These are phyloP conservation scores for Diaporthe nobilis DNA, from an alignment of 2,329 filamentous ascomycete genomes.

Conservation along the genomic window DNA sequence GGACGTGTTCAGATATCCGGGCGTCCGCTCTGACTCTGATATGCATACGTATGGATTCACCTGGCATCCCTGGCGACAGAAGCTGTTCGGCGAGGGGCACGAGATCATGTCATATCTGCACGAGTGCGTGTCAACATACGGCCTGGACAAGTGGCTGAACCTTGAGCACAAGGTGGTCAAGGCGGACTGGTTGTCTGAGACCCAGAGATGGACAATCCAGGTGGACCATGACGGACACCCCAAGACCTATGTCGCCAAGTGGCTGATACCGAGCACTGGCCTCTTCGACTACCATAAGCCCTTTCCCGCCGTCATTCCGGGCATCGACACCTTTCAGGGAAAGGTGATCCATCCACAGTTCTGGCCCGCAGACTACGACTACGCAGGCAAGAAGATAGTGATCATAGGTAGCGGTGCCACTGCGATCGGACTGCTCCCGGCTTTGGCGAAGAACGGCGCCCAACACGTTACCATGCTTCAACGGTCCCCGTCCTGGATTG, in stretches of 20 bases:
- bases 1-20: constrained; percentile 73
- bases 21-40: constrained; percentile 76
- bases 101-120: constrained; percentile 69
- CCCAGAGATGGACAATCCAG: constrained; percentile 67
- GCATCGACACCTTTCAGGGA: constrained; percentile 55
- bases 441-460: constrained; percentile 67
- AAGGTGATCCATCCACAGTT: constrained; percentile 78
- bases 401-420: constrained; percentile 80
- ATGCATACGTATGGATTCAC: constrained; percentile 75
- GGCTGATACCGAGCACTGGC: constrained; percentile 66
- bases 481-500: constrained; percentile 74
- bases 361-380: constrained; percentile 79
- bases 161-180: constrained; percentile 63
- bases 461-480: constrained; percentile 78
- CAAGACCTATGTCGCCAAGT: constrained; percentile 49
- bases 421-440: constrained; percentile 76
- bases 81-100: constrained; percentile 64
- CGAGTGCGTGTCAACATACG: constrained; percentile 62
- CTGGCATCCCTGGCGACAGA: constrained; percentile 77
- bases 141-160: constrained; percentile 69
- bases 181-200: constrained; percentile 67
- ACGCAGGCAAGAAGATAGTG: constrained; percentile 74
- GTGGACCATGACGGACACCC: constrained; percentile 47
- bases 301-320: constrained; percentile 64
- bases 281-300: constrained; percentile 78